Conservation (phyloP, 495 filamentous ascomycete species). For the Cercophora samala region DNA sequence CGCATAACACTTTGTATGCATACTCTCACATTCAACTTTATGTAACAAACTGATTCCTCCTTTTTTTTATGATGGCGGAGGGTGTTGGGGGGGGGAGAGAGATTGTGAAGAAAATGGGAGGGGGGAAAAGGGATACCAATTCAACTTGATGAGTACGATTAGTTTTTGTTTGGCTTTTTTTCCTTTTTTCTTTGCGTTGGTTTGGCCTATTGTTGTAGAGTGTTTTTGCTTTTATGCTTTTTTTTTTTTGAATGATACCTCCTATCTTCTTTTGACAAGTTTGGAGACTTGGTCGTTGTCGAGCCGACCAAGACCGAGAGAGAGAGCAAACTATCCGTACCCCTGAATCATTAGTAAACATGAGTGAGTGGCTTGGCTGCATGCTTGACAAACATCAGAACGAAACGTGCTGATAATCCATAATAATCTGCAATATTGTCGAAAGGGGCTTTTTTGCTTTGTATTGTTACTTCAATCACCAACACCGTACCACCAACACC, state of each 20-base stretch:
- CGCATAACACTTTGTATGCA: background rate
- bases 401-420: no score
- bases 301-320: no score
- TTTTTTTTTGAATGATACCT: no score
- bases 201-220: background rate
- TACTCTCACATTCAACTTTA: background rate
- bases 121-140: background rate
- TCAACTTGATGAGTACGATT: background rate
- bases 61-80: background rate
- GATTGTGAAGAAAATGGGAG: background rate
- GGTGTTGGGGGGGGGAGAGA: background rate
- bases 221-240: no score
- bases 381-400: no score
- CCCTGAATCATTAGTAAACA: no score
- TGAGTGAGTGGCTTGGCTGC: no score
- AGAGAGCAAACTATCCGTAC: no score
- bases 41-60: background rate
- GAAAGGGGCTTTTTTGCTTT: background rate
- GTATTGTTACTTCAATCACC: background rate
- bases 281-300: no score
- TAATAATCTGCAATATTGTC: background rate
- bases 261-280: no score
- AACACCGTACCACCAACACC: background rate
- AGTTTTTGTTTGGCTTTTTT: background rate
- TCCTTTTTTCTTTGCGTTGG: background rate